Evolutionary conservation across 352 stramenopile genomes (phyloP).

Genomic region (Peronospora tabacina): DNA sequence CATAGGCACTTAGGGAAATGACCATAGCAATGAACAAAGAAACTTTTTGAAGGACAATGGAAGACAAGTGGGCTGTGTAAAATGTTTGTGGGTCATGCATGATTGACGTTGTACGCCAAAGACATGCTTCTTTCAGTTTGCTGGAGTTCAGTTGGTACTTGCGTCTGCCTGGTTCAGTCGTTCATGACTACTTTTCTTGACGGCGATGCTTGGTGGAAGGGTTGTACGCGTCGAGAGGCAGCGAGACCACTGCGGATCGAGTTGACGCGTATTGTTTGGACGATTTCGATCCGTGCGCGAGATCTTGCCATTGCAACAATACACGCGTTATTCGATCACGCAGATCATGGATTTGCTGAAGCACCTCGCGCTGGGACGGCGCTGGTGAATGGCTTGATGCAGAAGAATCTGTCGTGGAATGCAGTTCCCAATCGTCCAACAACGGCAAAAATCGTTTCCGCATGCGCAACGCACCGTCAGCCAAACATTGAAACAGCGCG

Average conservation of each 20-base stretch:
- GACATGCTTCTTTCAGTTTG: too few species aligned
- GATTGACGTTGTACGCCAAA: too few species aligned
- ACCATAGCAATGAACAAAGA: constrained; percentile 25
- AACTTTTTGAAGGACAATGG: constrained; percentile 17
- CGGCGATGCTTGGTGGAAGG: constrained; percentile 18
- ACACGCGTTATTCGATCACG: constrained; percentile 28
- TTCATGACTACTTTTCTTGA: neutral
- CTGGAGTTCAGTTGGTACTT: neutral
- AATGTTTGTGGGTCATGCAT: too few species aligned
- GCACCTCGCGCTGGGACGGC: constrained; percentile 16
- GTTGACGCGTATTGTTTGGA: constrained; percentile 3
- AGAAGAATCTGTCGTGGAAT: constrained; percentile 14
- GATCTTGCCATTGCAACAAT: constrained; percentile 38
- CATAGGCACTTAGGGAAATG: constrained; percentile 23
- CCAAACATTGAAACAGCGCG: constrained; percentile 45
- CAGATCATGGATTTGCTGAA: constrained; percentile 25
- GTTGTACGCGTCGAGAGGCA: constrained; percentile 31
- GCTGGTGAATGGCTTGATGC: neutral
- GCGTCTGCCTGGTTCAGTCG: neutral
- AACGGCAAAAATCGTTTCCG: constrained; percentile 69
- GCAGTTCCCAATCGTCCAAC: constrained; percentile 48
- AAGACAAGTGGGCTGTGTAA: neutral
- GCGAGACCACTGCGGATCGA: constrained; percentile 19
- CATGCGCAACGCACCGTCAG: constrained; percentile 48
- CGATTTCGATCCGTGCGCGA: constrained; percentile 21